Percentiles rank a stretch among this genome's conserved stretches.
Evolutionary conservation across 73 alveolate species (phyloP).

Genomic region (Diophrys sp.): DNA sequence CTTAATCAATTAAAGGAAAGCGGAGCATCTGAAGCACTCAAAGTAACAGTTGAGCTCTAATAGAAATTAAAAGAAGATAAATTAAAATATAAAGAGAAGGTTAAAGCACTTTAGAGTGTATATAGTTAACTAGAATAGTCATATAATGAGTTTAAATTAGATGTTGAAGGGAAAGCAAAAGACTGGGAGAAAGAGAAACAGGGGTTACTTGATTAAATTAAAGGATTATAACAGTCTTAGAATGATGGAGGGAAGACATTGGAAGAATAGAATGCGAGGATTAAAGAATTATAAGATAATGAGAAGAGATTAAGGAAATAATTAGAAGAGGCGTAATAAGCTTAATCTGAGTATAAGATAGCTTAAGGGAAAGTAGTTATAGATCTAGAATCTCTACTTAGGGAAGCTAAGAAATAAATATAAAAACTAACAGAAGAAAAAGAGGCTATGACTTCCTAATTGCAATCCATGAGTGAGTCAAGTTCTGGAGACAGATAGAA

Average conservation of each 20-base stretch:
- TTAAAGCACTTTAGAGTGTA: not conserved
- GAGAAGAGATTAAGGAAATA: not conserved
- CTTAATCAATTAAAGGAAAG: too few species aligned
- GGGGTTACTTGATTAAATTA: not conserved
- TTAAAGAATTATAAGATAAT: not conserved
- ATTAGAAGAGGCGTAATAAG: not conserved
- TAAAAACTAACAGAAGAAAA: not conserved
- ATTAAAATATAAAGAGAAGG: not conserved
- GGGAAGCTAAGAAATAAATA: not conserved
- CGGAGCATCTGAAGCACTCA: not conserved
- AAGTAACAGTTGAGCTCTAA: conserved; percentile 1
- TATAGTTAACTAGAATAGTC: not conserved
- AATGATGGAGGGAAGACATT: not conserved
- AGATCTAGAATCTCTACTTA: not conserved
- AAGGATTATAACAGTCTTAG: not conserved
- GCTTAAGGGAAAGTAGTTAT: not conserved
- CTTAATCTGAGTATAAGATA: not conserved
- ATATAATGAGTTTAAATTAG: not conserved
- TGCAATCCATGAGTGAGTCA: not conserved
- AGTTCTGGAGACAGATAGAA: not conserved
- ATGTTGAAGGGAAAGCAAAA: not conserved
- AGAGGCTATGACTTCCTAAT: not conserved
- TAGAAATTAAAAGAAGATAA: not conserved
- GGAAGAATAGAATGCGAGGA: not conserved
- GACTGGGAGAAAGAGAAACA: conserved; percentile 1